Base-by-base conservation (phyloP, 176 grass and related monocot species). In the Elaeis guineensis region DNA sequence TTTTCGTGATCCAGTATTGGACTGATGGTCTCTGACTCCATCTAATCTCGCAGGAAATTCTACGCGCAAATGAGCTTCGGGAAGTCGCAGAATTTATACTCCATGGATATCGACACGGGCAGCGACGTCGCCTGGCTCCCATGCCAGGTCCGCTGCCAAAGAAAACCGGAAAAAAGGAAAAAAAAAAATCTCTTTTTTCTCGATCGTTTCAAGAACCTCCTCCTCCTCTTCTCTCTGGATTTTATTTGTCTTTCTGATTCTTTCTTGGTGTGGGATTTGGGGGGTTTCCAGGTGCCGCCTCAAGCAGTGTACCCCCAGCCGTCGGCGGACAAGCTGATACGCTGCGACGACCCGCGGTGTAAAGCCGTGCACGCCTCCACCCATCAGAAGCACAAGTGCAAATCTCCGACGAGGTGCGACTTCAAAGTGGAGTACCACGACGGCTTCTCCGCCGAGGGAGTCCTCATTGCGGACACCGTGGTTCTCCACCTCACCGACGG, bases 91-190 rank as follows among this genome's bases (percentile, higher is more conserved):
- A 97, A 88, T 66, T 76, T 81, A 0, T 92, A 89, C 73, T 89
- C 80, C 70, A 65, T 97, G 19, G 93, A 97, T 25, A 73, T 97
- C 4, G 93, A 97, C 84, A 97, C 93, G 0, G 93, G 93, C n/a
- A 97, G 93, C 56, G 87, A 92, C 23, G 84, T 97, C 49, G 80
- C 87, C 19, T 97, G 93, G 93, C 66, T 97, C 55, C 84, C 92
- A 51, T 97, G 93, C 49, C 81, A 97, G 44, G 87, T 84, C 1
- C 93, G 87, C 25, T 97, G 93, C 69, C 69, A 67, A 56, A 82
- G 84, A 28, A 5, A 5, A 28, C 4, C 25, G 4, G 25, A 5
- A 0, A 28, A 28, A 35, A 32, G 1, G 8, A 35, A 35, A 35
- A 35, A 23, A 23, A 2, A 23, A 23, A 2, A 1, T 23, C 1